Evolutionary conservation across 208 protist genomes (phyloP).

Genomic region (Leishmania aethiopica): DNA sequence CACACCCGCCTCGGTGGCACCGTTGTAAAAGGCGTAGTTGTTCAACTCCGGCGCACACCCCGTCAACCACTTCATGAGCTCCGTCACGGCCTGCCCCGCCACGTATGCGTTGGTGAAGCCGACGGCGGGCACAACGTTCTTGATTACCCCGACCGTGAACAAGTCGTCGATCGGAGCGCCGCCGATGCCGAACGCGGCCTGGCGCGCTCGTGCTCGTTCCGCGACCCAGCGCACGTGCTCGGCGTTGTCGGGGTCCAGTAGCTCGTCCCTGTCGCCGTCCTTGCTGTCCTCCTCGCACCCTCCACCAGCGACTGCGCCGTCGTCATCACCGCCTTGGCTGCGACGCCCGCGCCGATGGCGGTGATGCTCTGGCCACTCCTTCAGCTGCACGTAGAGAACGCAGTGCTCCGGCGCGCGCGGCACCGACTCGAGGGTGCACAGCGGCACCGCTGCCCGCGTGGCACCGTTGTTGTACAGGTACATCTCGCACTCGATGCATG

Average conservation of each 20-base stretch:
- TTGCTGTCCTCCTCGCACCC: conserved; percentile 2
- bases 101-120: conserved; percentile 98
- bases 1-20: conserved; percentile 44
- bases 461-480: conserved; percentile 86
- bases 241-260: conserved; percentile 87
- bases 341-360: neutral
- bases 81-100: conserved; percentile 90
- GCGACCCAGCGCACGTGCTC: conserved; percentile 93
- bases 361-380: conserved; percentile 58
- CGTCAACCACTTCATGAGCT: conserved; percentile 94
- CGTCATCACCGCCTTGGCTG: neutral
- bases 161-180: conserved; percentile 87
- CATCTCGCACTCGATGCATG: conserved; percentile 93
- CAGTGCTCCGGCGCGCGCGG: conserved; percentile 97
- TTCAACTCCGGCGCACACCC: conserved; percentile 67
- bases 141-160: conserved; percentile 95
- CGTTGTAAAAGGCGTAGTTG: conserved; percentile 96
- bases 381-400: conserved; percentile 93
- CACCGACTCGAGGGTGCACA: conserved; percentile 96
- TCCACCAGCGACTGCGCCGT: neutral
- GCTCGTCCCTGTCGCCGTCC: conserved; percentile 10
- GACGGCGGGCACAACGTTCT: conserved; percentile 99
- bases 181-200: conserved; percentile 89
- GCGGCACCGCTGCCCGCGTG: conserved; percentile 77
- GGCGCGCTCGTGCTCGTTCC: conserved; percentile 77